Base-by-base conservation (phyloP, 257 asterid genomes). In the Apocynum venetum region DNA sequence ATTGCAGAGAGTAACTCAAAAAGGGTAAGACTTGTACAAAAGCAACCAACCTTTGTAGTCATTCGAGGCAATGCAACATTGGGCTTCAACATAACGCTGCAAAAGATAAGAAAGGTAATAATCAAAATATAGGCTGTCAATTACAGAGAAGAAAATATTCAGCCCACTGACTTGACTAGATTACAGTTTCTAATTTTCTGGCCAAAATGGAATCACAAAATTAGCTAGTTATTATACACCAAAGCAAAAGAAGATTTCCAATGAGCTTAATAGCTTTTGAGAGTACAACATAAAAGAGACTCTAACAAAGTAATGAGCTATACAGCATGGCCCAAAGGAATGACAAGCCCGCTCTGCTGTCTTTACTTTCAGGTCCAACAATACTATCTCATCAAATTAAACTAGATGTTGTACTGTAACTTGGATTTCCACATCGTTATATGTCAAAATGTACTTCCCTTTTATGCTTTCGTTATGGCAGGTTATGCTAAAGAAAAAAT, bases 61-160 rank as follows among this genome's bases (percentile, higher is more conserved):
- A 87, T 96, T 96, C 76, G 98, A 88, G 71, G 96, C 91, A 86
- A 93, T 87, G 79, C 88, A 95, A 78, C 99, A 95, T 78, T 89
- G 99, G 74, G 99, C 99, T 89, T 96, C 99, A 60, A 86, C 92
- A 84, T 93, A 96, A 51, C 94, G 93, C 98, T 95, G 93, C 86
- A 85, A 66, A 84, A 67, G 25, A 17, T 41, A 41, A 19, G 17
- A 43, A 44, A 43, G 49, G 73, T 68, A 43, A 43, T 68, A 19
- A 43, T 43, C 77, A 80, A 66, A 63, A 79, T 80, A 82, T 53
- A 59, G 73, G 17, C 72, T 68, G 56, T 64, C 64, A 75, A 76
- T 83, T 76, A 71, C 67, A 41, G 49, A 40, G 51, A 19, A 68
- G 55, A 74, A 36, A 73, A 44, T 2, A 9, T 63, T 41, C 14